A percentile compares a stretch with the other conserved stretches of the same genome.
Evolutionary conservation across 73 alveolate species (phyloP).

Genomic region (Paramecium sexaurelia): DNA sequence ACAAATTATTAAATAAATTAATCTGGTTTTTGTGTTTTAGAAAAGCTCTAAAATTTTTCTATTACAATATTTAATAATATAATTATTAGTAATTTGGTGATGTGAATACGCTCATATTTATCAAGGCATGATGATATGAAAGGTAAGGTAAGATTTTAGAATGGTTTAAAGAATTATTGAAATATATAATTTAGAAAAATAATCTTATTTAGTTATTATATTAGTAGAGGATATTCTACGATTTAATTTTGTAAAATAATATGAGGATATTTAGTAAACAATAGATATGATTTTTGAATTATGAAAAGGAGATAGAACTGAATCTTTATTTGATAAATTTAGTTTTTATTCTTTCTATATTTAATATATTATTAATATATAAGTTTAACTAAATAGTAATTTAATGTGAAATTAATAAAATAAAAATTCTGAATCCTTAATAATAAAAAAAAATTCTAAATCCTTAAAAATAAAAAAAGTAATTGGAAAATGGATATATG

Average conservation of each 20-base stretch:
- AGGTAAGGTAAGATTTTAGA: too few relatives aligned
- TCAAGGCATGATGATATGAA: too few relatives aligned
- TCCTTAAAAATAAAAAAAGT: too few relatives aligned
- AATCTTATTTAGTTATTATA: slow-evolving; percentile 11
- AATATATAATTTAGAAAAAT: slow-evolving; percentile 13
- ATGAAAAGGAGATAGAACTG: slow-evolving; percentile 43
- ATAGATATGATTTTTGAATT: slow-evolving; percentile 26
- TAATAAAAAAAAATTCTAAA: too few relatives aligned
- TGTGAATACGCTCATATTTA: too few relatives aligned
- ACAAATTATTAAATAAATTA: too few relatives aligned
- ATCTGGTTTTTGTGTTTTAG: too few relatives aligned
- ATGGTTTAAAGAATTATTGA: slow-evolving; percentile 15
- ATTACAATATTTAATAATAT: too few relatives aligned
- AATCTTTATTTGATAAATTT: slow-evolving; percentile 51
- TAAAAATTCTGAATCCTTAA: too few relatives aligned
- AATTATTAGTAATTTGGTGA: too few relatives aligned
- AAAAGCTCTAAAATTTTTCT: too few relatives aligned
- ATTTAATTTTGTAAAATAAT: slow-evolving; percentile 42
- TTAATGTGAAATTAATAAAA: slow-evolving; percentile 14
- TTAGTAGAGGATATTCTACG: not conserved
- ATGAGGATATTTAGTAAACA: not conserved
- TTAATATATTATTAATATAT: slow-evolving; percentile 13
- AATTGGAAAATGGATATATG: too few relatives aligned
- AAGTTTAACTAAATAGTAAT: slow-evolving; percentile 51
- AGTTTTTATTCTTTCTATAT: slow-evolving; percentile 35